Evolutionary conservation across 179 eudicot species (phyloP).

Genomic region (Silene vulgaris): DNA sequence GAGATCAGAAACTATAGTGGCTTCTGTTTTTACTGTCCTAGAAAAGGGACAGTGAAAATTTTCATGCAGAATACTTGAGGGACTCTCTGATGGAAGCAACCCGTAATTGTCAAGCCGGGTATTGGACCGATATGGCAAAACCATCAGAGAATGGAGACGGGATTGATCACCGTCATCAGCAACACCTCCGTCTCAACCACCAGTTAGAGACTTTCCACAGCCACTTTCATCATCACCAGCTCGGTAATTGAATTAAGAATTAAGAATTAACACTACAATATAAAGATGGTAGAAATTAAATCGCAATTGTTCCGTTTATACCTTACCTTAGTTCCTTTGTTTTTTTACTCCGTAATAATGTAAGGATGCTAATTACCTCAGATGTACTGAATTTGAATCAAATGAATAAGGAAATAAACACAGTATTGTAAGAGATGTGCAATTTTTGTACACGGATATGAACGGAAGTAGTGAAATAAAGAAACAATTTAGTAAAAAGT

Average conservation of each 20-base stretch:
- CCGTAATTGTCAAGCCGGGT: constrained; percentile 44
- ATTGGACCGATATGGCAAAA: constrained; percentile 37
- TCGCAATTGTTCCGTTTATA: neutral
- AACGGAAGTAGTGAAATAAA: too few species aligned
- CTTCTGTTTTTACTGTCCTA: constrained; percentile 22
- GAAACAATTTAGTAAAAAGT: too few species aligned
- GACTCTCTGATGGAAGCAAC: constrained; percentile 77
- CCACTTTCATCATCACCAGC: constrained; percentile 35
- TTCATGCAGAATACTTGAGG: constrained; percentile 72
- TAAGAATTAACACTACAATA: neutral
- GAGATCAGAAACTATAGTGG: neutral
- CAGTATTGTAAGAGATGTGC: too few species aligned
- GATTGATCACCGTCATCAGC: constrained; percentile 25
- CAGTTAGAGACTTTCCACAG: constrained; percentile 33
- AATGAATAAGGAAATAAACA: too few species aligned
- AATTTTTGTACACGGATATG: too few species aligned
- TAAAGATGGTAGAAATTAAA: neutral
- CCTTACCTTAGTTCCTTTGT: neutral
- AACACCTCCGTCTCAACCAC: constrained; percentile 32
- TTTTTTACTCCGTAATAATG: too few species aligned
- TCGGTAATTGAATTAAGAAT: constrained; percentile 21
- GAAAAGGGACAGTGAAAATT: constrained; percentile 66
- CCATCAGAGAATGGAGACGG: constrained; percentile 21
- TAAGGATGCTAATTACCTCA: too few species aligned
- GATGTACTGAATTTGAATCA: too few species aligned